Evolutionary conservation across 1,139 yeast species (phyloP), one percentile per base, ranked within the genome.

Genomic region (Petasospora rhodanensis): DNA sequence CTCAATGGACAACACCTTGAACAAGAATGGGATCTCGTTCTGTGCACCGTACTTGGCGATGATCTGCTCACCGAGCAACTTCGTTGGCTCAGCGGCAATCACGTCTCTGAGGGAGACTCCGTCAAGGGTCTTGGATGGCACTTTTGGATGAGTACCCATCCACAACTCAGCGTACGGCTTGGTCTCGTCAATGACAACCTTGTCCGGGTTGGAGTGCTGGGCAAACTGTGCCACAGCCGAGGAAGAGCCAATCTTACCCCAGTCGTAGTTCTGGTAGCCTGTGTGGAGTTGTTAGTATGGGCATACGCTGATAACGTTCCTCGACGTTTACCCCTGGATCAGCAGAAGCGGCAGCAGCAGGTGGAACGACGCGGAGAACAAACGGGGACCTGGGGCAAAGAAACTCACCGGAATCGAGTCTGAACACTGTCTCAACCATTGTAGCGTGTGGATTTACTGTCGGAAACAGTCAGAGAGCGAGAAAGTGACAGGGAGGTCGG

Each of bases 101-200:
- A 85, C 59, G 13, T 82, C 84, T 42, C 89, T 71, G 54, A 91
- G 70, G 17, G 69, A 56, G 45, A 70, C 63, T 24, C 76, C 76
- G 18, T 66, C 72, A 14, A 72, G 70, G 27, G 75, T 71, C 34
- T 64, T 64, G n/a, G 95, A 81, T 14, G 97, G 96, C 11, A 84
- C 87, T 31, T 83, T 81, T 32, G 95, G 93, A 55, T 91, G 98
- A 18, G 97, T 87, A 18, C 98, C 98, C 98, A 91, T 91, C 98
- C 98, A 91, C 49, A 91, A 70, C 58, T 84, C 94, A 22, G 95
- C 94, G 51, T 84, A 84, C 10, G 95, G 97, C 56, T 79, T 76
- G 28, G 67, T 37, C 49, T 79, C 89, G 46, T 82, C 86, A 37
- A 87, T 70, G 22, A 54, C 52, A 35, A 78, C 63, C 22, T 68